phyloP scores from a whole-genome alignment of 495 filamentous ascomycete species.

The Tuber melanosporum region DNA sequence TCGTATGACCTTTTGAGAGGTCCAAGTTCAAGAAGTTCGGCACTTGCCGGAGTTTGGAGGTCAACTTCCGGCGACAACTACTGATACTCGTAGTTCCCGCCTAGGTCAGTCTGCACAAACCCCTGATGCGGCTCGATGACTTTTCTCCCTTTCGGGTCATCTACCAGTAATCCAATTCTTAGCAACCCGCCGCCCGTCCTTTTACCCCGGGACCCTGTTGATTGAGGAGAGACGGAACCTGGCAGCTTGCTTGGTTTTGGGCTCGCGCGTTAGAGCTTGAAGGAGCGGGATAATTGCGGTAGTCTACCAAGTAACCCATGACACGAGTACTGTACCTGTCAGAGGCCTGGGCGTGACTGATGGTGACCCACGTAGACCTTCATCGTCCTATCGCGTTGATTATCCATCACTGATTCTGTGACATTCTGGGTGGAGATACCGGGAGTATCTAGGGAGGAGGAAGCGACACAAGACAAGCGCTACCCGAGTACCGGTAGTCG shows the following conservation, averaged over 20 bases:
- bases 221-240: not conserved
- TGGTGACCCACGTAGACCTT: not conserved
- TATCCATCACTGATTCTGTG: not conserved
- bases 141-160: not conserved
- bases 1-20: no score
- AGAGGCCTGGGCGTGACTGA: not conserved
- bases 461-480: not conserved
- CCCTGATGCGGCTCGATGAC: not conserved
- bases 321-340: no score
- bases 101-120: no score
- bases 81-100: no score
- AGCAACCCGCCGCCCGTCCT: no score
- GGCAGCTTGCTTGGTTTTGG: not conserved
- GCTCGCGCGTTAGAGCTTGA: not conserved
- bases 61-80: no score
- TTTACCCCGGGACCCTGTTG: not conserved
- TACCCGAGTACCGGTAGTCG: not conserved
- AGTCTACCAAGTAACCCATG: no score
- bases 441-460: not conserved
- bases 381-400: no score
- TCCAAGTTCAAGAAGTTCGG: no score
- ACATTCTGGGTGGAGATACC: not conserved
- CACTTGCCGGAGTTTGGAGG: no score
- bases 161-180: not conserved
- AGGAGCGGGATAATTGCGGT: not conserved